Evolutionary conservation across 75 land plant genomes (phyloP).

Genomic region (Ceratopteris richardii): DNA sequence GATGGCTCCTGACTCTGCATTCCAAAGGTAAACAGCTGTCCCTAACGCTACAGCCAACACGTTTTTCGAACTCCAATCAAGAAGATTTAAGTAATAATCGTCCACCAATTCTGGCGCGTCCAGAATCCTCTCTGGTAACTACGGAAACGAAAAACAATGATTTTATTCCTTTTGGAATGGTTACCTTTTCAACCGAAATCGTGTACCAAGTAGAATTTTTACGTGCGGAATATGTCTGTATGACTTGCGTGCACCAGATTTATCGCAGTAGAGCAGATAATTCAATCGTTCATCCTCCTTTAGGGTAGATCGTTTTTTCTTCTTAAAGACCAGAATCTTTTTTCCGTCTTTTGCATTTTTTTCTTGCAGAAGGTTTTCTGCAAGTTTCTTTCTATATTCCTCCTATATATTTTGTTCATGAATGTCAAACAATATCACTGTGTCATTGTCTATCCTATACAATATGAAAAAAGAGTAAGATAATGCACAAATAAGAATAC

Average conservation of each 20-base stretch:
- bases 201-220: neutral
- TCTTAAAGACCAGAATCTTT: constrained; percentile 44
- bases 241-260: neutral
- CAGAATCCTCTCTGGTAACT: constrained; percentile 42
- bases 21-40: constrained; percentile 33
- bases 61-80: constrained; percentile 62
- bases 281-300: constrained; percentile 5
- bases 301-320: constrained; percentile 8
- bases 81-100: constrained; percentile 53
- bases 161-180: neutral
- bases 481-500: neutral
- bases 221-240: constrained; percentile 23
- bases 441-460: neutral
- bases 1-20: constrained; percentile 26
- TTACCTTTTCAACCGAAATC: neutral
- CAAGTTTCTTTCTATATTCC: constrained; percentile 42
- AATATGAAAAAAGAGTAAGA: neutral
- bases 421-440: neutral
- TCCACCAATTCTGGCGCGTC: constrained; percentile 62
- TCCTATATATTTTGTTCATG: constrained; percentile 19
- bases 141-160: constrained; percentile 4
- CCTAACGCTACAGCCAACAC: constrained; percentile 51
- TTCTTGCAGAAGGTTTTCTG: constrained; percentile 38
- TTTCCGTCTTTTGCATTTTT: constrained; percentile 24
- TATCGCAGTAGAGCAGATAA: constrained; percentile 8